phyloP scores from a whole-genome alignment of 371 early-diverging fungal genomes.

The Modicella reniformis region DNA sequence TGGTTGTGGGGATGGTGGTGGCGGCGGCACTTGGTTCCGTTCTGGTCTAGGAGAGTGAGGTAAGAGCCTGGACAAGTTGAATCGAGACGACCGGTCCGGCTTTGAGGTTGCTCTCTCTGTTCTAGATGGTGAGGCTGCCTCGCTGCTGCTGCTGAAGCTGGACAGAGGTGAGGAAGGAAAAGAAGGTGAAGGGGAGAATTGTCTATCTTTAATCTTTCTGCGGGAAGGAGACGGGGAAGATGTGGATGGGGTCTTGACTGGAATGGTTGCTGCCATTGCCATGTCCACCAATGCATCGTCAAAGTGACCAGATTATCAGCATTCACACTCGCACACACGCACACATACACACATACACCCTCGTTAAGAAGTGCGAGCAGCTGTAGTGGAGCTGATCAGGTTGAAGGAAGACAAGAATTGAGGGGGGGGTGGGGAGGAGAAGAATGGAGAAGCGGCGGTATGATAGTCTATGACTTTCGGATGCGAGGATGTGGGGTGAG shows the following conservation, averaged over 20 bases:
- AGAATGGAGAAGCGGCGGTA: background rate
- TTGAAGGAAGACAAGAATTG: background rate
- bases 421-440: background rate
- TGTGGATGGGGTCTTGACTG: constrained; percentile 12
- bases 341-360: background rate
- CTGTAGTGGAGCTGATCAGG: too few relatives aligned
- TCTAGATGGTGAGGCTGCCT: background rate
- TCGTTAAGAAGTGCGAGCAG: too few relatives aligned
- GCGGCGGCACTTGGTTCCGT: constrained; percentile 23
- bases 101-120: background rate
- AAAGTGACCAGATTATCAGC: background rate
- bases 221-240: constrained; percentile 17
- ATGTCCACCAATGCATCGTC: constrained; percentile 35
- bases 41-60: background rate
- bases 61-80: too few relatives aligned
- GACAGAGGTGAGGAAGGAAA: constrained; percentile 5
- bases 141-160: background rate
- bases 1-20: constrained; percentile 4
- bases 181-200: background rate
- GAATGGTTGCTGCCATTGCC: constrained; percentile 36
- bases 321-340: too few relatives aligned
- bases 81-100: constrained; percentile 1
- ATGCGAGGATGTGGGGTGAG: too few relatives aligned
- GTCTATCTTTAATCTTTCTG: constrained; percentile 3
- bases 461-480: too few relatives aligned